These are phyloP conservation scores for Asterochloris sp. DNA, from an alignment of 139 green algal species.

Conservation along the genomic window DNA sequence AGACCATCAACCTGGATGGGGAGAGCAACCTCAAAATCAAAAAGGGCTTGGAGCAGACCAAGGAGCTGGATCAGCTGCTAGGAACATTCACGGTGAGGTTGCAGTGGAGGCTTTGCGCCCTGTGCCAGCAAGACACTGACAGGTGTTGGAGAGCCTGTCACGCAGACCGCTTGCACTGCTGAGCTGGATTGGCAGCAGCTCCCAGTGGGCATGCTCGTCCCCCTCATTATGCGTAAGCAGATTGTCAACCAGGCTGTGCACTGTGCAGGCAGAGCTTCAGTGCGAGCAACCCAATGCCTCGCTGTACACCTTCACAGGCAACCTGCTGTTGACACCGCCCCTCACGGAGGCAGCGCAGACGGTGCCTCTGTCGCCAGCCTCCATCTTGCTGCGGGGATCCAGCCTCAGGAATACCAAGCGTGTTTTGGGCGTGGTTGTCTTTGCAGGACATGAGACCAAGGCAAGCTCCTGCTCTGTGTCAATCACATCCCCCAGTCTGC, in stretches of 20 bases:
- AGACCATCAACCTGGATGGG: constrained; percentile 84
- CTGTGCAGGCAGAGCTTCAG: constrained; percentile 27
- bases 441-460: constrained; percentile 76
- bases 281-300: constrained; percentile 46
- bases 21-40: constrained; percentile 92
- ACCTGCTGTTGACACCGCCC: constrained; percentile 41
- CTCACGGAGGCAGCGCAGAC: not conserved
- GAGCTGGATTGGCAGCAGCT: too few species aligned
- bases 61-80: not conserved
- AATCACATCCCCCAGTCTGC: too few species aligned
- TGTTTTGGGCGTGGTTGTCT: constrained; percentile 39
- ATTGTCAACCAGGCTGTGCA: not conserved
- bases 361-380: constrained; percentile 9
- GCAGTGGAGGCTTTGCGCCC: not conserved
- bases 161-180: too few species aligned
- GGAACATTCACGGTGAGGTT: constrained; percentile 1
- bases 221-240: not conserved
- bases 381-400: constrained; percentile 42
- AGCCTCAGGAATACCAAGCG: constrained; percentile 41
- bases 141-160: not conserved
- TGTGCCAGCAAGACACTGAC: not conserved
- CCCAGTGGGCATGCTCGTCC: too few species aligned
- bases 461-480: constrained; percentile 18
- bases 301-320: constrained; percentile 68
- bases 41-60: constrained; percentile 30